Evolutionary conservation across 768 basidiomycete species (phyloP).

Genomic region (Hypholoma fasciculare): DNA sequence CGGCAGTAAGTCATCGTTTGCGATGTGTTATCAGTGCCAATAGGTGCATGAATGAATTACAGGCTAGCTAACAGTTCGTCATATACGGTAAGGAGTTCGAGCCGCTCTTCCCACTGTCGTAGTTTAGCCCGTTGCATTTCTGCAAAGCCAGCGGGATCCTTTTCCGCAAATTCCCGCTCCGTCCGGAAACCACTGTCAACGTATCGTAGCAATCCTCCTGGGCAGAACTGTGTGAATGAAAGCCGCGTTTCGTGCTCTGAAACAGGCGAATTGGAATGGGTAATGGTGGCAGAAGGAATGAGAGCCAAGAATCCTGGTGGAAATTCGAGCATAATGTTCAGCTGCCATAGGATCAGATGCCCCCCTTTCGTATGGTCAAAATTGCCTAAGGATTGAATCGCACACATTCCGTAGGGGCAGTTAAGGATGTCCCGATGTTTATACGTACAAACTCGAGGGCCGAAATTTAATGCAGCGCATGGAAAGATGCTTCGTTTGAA

Average conservation of each 20-base stretch:
- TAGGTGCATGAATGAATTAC: no score
- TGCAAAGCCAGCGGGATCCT: neutral
- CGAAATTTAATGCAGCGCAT: constrained; percentile 10
- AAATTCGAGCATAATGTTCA: constrained; percentile 17
- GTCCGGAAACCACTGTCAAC: constrained; percentile 20
- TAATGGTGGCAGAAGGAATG: constrained; percentile 15
- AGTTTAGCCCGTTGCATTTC: neutral
- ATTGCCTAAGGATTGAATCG: constrained; percentile 4
- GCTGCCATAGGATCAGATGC: constrained; percentile 22
- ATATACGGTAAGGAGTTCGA: neutral
- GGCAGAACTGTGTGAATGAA: constrained; percentile 26
- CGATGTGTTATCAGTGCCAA: no score
- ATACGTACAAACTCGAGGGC: constrained; percentile 4
- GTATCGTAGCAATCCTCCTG: constrained; percentile 24
- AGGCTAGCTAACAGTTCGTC: no score
- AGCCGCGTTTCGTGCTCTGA: constrained; percentile 13
- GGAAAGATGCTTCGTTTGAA: constrained; percentile 9
- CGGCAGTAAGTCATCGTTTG: no score
- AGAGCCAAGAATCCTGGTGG: neutral
- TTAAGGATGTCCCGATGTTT: constrained; percentile 9
- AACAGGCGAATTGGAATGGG: constrained; percentile 21
- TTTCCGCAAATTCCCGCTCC: neutral
- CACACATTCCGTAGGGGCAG: constrained; percentile 7
- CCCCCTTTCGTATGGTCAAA: constrained; percentile 15
- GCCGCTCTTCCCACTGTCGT: neutral